phyloP scores from a whole-genome alignment of 768 basidiomycete genomes.

The Hydnum rufescens region DNA sequence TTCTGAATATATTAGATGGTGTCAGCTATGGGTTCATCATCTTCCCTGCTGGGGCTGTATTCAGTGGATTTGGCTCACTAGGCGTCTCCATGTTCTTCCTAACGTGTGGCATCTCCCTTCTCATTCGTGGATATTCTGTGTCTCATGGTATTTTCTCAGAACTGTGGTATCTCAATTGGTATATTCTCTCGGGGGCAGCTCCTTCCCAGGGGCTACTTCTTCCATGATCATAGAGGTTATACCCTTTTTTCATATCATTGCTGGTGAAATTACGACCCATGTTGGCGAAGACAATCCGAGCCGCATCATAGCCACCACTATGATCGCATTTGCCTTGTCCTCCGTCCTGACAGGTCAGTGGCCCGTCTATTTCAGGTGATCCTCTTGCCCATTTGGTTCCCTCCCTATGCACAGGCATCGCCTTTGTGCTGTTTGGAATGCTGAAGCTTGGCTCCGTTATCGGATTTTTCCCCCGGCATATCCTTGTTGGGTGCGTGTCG shows the following conservation, averaged over 20 bases:
- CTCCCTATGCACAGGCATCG: constrained; percentile 28
- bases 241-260: constrained; percentile 90
- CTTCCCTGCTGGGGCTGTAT: constrained; percentile 70
- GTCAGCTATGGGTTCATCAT: constrained; percentile 95
- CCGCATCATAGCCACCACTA: constrained; percentile 77
- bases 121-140: too few relatives aligned
- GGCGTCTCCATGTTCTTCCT: constrained; percentile 96
- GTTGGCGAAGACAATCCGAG: constrained; percentile 49
- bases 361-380: background rate
- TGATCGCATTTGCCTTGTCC: constrained; percentile 73
- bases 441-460: constrained; percentile 69
- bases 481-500: constrained; percentile 81
- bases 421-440: constrained; percentile 73
- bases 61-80: constrained; percentile 60
- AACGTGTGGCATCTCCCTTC: constrained; percentile 31
- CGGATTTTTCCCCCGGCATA: constrained; percentile 92
- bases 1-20: constrained; percentile 85
- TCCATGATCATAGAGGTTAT: constrained; percentile 99
- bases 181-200: constrained; percentile 72
- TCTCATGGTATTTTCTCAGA: constrained; percentile 19
- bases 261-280: constrained; percentile 47
- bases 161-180: constrained; percentile 65
- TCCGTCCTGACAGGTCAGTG: constrained; percentile 61
- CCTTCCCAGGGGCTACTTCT: constrained; percentile 76
- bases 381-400: background rate